These are phyloP conservation scores for Boletus bicolor DNA, from an alignment of 768 basidiomycete species.

Conservation along the genomic window DNA sequence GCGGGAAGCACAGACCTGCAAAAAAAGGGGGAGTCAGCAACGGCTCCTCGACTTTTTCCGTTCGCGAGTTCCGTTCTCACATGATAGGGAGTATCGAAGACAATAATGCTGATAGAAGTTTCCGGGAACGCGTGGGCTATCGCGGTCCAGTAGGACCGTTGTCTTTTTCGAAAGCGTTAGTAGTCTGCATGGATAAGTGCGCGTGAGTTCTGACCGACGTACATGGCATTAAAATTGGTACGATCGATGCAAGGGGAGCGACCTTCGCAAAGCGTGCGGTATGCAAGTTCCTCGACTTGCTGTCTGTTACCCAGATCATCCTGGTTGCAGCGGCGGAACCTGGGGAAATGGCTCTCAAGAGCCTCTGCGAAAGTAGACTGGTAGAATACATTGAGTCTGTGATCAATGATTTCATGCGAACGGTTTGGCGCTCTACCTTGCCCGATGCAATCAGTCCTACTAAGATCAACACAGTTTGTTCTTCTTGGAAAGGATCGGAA, in stretches of 20 bases:
- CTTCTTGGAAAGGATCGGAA: conserved; percentile 23
- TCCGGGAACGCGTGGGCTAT: conserved; percentile 67
- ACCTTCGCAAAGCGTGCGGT: conserved; percentile 50
- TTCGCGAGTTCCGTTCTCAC: conserved; percentile 38
- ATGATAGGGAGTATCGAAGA: conserved; percentile 75
- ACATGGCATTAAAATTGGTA: conserved; percentile 71
- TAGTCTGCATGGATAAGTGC: neutral
- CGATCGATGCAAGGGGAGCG: conserved; percentile 76
- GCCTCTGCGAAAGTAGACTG: conserved; percentile 68
- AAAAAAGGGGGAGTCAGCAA: conserved; percentile 13
- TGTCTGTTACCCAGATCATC: conserved; percentile 72
- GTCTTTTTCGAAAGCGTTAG: conserved; percentile 38
- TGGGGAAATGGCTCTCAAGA: conserved; percentile 57
- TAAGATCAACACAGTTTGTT: conserved; percentile 61
- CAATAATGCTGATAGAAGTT: conserved; percentile 66
- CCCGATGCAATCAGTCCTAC: conserved; percentile 75
- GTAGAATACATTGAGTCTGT: neutral
- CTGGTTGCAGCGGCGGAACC: conserved; percentile 71
- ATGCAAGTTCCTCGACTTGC: conserved; percentile 59
- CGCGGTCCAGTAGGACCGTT: conserved; percentile 69
- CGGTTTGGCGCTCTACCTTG: conserved; percentile 44
- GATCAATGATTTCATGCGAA: conserved; percentile 9
- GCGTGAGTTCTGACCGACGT: conserved; percentile 26
- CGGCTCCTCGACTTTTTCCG: conserved; percentile 1
- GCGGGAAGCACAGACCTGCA: conserved; percentile 60